Base-by-base conservation (phyloP, 2,329 filamentous ascomycete species). In the Pyrenochaeta sp. region DNA sequence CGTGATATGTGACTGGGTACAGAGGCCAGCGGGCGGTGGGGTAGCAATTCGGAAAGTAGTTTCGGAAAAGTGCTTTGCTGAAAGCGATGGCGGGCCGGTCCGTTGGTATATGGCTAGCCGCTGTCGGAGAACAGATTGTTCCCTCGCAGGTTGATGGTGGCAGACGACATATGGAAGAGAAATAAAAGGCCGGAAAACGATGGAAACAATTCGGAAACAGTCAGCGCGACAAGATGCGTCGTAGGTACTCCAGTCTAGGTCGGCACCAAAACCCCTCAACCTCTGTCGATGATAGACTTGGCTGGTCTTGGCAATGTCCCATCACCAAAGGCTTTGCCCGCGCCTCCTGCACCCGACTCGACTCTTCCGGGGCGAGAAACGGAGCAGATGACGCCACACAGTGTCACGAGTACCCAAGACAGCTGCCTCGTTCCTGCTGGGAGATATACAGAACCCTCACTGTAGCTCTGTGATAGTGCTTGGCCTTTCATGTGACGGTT, bases 121-220 rank as follows among this genome's bases (percentile, higher is more conserved):
- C 67, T 72, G 62, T 75, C 72, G 51, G 68, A 69, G 68, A 75
- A 75, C 67, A 71, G 52, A 45, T 64, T 67, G 68, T 71, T 73
- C 65, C 71, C 69, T 54, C 69, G 60, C 57, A 65, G 57, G 46
- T 66, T 67, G 60, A 61, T 70, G 57, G 60, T 63, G 49, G 67
- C 61, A 47, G 60, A 73, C 69, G 73, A 75, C 73, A 75, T 75
- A 57, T 61, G 66, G 68, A 69, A 67, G 61, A 50, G 57, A 45
- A 55, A 61, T 41, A 59, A 52, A n/a, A 51, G 49, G 51, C 42
- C 47, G 57, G 49, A 44, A 54, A 53, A 49, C 36, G 46, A 50
- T 60, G 54, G 52, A 48, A 59, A 57, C 51, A 39, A 47, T 56
- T 56, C 58, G 60, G 52, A 63, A 56, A 64, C 59, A 59, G 66